These are phyloP conservation scores for Phylloboletellus chloephorus DNA, from an alignment of 1,284 basidiomycete genomes.

Conservation along the genomic window DNA sequence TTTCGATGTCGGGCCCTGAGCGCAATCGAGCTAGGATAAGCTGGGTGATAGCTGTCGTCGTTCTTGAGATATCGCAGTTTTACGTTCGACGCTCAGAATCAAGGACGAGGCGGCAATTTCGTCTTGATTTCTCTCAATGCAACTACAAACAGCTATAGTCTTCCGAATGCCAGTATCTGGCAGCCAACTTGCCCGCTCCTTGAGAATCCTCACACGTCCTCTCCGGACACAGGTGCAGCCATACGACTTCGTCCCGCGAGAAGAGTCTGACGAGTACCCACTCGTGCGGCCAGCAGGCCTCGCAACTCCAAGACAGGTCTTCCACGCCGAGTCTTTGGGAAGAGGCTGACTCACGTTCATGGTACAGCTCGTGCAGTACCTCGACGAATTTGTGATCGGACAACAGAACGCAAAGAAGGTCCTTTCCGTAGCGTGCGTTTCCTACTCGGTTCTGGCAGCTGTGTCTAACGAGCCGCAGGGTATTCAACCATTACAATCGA, in stretches of 20 bases:
- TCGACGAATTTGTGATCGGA: conserved; percentile 88
- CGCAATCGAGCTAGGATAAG: too few relatives aligned
- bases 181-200: conserved; percentile 17
- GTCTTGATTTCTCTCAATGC: too few relatives aligned
- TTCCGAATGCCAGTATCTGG: conserved; percentile 20
- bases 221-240: conserved; percentile 43
- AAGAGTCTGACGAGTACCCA: conserved; percentile 28
- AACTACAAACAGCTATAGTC: too few relatives aligned
- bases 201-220: conserved; percentile 22
- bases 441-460: conserved; percentile 12
- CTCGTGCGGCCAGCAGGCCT: conserved; percentile 39
- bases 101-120: too few relatives aligned
- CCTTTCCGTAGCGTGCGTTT: conserved; percentile 79
- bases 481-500: conserved; percentile 91
- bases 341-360: conserved; percentile 8
- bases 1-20: too few relatives aligned
- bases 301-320: conserved; percentile 69
- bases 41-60: too few relatives aligned
- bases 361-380: conserved; percentile 73
- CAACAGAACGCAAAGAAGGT: conserved; percentile 92
- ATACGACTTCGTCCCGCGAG: conserved; percentile 34
- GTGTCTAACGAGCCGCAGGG: conserved; percentile 42
- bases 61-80: too few relatives aligned
- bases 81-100: too few relatives aligned
- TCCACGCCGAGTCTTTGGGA: conserved; percentile 1